phyloP scores from a whole-genome alignment of 345 rosid genomes.

The Melaleuca alternifolia region DNA sequence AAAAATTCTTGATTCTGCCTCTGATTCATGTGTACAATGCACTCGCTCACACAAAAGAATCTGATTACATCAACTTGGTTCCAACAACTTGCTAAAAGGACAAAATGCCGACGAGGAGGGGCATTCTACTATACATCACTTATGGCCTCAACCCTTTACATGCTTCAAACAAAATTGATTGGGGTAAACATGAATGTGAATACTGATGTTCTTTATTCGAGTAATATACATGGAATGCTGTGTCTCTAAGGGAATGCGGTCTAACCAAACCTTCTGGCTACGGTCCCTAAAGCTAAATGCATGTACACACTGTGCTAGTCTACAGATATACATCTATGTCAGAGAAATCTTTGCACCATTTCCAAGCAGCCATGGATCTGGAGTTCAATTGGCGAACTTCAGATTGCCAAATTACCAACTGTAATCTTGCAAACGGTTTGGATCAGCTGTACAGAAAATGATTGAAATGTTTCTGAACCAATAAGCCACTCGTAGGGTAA shows the following conservation, averaged over 20 bases:
- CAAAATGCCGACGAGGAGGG: not conserved
- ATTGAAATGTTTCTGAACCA: not conserved
- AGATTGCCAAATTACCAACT: not conserved
- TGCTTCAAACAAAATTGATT: not conserved
- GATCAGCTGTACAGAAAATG: not conserved
- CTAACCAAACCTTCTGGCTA: not conserved
- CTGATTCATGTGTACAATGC: not conserved
- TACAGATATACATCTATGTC: not conserved
- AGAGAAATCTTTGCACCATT: not conserved
- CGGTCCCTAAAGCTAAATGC: not conserved
- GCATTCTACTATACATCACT: not conserved
- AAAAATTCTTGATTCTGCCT: not conserved
- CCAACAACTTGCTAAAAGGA: not conserved
- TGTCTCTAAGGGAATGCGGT: not conserved
- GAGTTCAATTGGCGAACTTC: not conserved
- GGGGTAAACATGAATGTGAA: not conserved
- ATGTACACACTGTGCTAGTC: not conserved
- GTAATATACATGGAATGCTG: not conserved
- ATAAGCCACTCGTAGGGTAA: not conserved
- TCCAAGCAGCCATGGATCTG: not conserved
- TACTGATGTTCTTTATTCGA: not conserved
- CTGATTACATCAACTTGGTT: not conserved
- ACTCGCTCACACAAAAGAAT: not conserved
- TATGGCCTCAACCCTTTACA: not conserved
- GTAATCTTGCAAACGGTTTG: not conserved